phyloP scores from a whole-genome alignment of 164 flowering plant species.

The Aristolochia fimbriata region DNA sequence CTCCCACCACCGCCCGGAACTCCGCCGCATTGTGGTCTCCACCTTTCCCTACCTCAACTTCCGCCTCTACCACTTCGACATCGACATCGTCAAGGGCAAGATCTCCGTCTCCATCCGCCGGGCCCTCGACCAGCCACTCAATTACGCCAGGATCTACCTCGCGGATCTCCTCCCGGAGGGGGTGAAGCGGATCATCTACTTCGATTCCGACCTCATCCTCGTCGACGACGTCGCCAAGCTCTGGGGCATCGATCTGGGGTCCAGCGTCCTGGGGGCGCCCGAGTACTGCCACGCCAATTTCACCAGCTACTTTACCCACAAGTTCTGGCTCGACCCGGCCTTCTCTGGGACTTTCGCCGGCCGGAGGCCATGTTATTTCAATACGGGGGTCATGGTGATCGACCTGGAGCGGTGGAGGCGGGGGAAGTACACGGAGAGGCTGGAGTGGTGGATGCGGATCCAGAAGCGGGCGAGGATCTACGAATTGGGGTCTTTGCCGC shows the following conservation, averaged over 20 bases:
- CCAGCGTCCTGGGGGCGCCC: slow-evolving; percentile 40
- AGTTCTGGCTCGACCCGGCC: slow-evolving; percentile 32
- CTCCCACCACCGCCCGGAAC: slow-evolving; percentile 22
- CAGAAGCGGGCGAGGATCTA: slow-evolving; percentile 20
- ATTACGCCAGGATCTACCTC: slow-evolving; percentile 49
- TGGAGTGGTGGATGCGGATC: slow-evolving; percentile 38
- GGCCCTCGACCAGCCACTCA: slow-evolving; percentile 53
- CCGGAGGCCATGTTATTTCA: slow-evolving; percentile 35
- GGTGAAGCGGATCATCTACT: slow-evolving; percentile 38
- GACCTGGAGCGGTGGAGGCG: slow-evolving; percentile 28
- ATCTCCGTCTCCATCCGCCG: slow-evolving; percentile 49
- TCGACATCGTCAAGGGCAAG: slow-evolving; percentile 30
- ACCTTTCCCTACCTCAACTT: slow-evolving; percentile 43
- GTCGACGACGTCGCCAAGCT: slow-evolving; percentile 51
- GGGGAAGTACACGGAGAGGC: slow-evolving; percentile 22
- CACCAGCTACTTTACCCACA: slow-evolving; percentile 36
- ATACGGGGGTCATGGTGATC: slow-evolving; percentile 47
- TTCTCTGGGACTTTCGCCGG: slow-evolving; percentile 23
- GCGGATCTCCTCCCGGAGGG: slow-evolving; percentile 36
- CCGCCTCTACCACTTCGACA: slow-evolving; percentile 35
- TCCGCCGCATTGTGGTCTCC: slow-evolving; percentile 25
- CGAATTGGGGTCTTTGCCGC: slow-evolving; percentile 16
- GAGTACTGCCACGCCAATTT: slow-evolving; percentile 62
- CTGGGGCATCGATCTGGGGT: slow-evolving; percentile 33
- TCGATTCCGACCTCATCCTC: slow-evolving; percentile 46